phyloP scores from a whole-genome alignment of 129 eudicot genomes.

The Logfia minima region DNA sequence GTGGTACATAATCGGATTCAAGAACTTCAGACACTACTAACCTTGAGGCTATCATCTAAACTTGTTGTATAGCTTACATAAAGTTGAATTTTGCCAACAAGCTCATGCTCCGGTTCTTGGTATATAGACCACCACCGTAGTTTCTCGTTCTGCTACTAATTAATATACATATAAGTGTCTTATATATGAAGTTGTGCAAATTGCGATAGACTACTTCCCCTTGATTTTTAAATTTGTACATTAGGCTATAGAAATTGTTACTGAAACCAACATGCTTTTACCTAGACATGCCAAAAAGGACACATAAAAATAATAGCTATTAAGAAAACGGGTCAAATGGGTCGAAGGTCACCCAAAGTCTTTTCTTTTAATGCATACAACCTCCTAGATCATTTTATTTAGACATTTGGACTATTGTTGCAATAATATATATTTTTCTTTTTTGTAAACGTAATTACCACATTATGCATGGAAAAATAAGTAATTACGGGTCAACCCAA shows the following conservation, averaged over 20 bases:
- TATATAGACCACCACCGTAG: constrained; percentile 85
- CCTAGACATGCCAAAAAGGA: not conserved
- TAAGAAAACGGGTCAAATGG: not conserved
- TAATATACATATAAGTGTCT: constrained; percentile 13
- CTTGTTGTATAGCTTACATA: constrained; percentile 64
- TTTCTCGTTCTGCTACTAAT: constrained; percentile 57
- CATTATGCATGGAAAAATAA: not conserved
- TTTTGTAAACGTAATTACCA: too few species aligned
- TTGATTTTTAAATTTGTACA: not conserved
- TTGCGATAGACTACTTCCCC: not conserved
- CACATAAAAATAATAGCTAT: not conserved
- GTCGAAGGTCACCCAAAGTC: constrained; percentile 17
- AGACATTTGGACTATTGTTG: too few species aligned
- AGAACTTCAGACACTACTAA: constrained; percentile 26
- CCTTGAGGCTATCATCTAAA: constrained; percentile 74
- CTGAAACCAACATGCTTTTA: not conserved
- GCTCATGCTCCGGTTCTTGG: constrained; percentile 82
- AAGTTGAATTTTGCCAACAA: constrained; percentile 77
- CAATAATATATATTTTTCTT: too few species aligned
- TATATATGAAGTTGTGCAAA: constrained; percentile 1
- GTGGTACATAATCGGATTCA: constrained; percentile 1
- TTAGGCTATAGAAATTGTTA: not conserved
- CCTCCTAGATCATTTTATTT: not conserved
- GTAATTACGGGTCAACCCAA: not conserved
- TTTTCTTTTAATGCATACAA: not conserved